phyloP scores from a whole-genome alignment of 805 yeast genomes.

The Saccharomyces eubayanus region DNA sequence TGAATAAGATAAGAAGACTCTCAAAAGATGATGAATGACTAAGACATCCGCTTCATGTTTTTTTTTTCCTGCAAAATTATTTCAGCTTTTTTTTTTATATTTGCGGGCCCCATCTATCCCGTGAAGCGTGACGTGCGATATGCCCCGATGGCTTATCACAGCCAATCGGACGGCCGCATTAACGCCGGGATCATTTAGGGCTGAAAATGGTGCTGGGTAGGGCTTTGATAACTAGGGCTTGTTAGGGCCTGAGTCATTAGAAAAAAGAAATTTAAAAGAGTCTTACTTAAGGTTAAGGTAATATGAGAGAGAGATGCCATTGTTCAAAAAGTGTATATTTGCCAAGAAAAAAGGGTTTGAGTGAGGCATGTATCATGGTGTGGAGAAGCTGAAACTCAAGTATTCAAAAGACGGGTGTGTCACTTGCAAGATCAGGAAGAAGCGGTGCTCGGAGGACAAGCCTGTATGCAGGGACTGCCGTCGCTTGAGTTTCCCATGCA shows the following conservation, averaged over 20 bases:
- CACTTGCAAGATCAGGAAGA: conserved; percentile 61
- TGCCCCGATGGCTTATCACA: background rate
- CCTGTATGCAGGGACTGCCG: conserved; percentile 64
- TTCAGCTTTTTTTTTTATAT: background rate
- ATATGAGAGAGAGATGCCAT: background rate
- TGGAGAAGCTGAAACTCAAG: conserved; percentile 4
- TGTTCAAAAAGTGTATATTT: background rate
- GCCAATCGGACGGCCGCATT: background rate
- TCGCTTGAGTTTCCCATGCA: conserved; percentile 55
- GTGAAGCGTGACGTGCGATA: background rate
- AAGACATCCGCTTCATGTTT: background rate
- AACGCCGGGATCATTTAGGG: background rate
- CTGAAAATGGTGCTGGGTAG: background rate
- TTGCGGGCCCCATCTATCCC: background rate
- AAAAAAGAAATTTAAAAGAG: background rate
- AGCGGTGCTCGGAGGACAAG: conserved; percentile 63
- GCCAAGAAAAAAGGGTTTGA: background rate
- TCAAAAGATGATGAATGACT: background rate
- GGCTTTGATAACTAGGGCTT: background rate
- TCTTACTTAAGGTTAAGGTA: background rate
- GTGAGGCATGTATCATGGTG: background rate
- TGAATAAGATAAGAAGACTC: background rate
- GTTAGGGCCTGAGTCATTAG: background rate
- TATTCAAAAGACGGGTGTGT: conserved; percentile 53
- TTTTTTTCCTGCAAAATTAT: background rate